Percentiles rank a stretch among this genome's conserved stretches.
These are phyloP conservation scores for Dactylellina cionopaga DNA, from an alignment of 2,329 filamentous ascomycete species.

Conservation along the genomic window DNA sequence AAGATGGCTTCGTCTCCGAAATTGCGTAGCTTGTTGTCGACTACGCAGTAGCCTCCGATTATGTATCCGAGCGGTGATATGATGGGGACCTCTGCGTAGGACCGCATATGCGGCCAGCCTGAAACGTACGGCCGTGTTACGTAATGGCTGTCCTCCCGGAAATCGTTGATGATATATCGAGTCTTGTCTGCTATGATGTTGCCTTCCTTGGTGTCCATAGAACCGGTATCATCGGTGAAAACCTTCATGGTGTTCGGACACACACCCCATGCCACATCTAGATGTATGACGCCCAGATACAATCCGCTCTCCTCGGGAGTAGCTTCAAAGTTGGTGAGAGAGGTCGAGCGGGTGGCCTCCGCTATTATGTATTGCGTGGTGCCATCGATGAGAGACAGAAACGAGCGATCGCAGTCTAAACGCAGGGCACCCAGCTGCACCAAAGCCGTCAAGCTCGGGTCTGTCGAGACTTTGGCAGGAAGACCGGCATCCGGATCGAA, in stretches of 20 bases:
- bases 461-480: slow-evolving; percentile 56
- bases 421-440: slow-evolving; percentile 66
- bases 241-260: slow-evolving; percentile 58
- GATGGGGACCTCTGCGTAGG: slow-evolving; percentile 59
- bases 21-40: slow-evolving; percentile 58
- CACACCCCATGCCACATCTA: slow-evolving; percentile 58
- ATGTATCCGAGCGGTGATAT: slow-evolving; percentile 58
- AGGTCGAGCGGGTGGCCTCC: slow-evolving; percentile 64
- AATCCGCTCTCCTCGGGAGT: slow-evolving; percentile 2
- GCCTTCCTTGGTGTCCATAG: slow-evolving; percentile 53
- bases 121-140: slow-evolving; percentile 57
- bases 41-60: slow-evolving; percentile 59
- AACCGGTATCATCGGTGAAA: slow-evolving; percentile 57
- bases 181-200: slow-evolving; percentile 58
- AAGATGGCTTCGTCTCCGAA: slow-evolving; percentile 10
- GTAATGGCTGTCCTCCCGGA: slow-evolving; percentile 57
- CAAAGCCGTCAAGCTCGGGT: slow-evolving; percentile 63
- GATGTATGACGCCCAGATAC: slow-evolving; percentile 8
- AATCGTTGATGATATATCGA: slow-evolving; percentile 59
- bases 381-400: slow-evolving; percentile 66
- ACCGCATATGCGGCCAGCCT: slow-evolving; percentile 58
- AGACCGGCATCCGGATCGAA: background rate
- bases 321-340: slow-evolving; percentile 1
- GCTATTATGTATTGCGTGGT: slow-evolving; percentile 66
- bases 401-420: slow-evolving; percentile 63